Evolutionary conservation across 257 asterid species (phyloP), one percentile per base, ranked within the genome.

Genomic region (Gardenia jasminoides): DNA sequence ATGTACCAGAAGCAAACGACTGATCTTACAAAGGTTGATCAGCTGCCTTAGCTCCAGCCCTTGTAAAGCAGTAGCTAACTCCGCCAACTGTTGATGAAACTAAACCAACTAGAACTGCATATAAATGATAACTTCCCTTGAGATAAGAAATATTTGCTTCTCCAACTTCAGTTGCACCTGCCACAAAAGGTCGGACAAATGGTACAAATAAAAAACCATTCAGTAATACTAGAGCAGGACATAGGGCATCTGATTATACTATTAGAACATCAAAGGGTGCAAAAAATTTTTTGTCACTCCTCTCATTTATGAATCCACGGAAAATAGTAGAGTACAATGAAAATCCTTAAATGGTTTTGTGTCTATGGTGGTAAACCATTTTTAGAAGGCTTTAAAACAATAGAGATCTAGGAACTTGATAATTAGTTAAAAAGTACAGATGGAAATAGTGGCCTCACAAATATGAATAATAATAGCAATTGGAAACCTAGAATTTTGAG

Each of bases 11-110:
- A 69, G 68, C 39, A 70, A 76, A 46, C 36, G 19, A 74, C 70
- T 56, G 67, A 67, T 78, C 87, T 83, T 86, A 86, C 89, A 86
- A 78, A 54, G 89, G 85, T 81, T 86, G 87, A 75, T 86, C 89
- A 67, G 87, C 76, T 72, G 84, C 83, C 81, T 83, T 83, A 26
- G 89, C 89, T 78, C 85, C 89, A 75, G 89, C 87, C 84, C 78
- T 22, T 22, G 76, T 84, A 79, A 86, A 84, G 72, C 89, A 86
- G 84, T 81, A 83, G 82, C n/a, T 80, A 67, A 39, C 83, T 69
- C 89, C 89, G 67, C 82, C 84, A 31, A 82, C 33, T 44, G 80
- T 17, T 65, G 89, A 86, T 30, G 89, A 81, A 79, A 81, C 59
- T 70, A 83, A 83, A 65, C 89, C 87, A 72, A 83, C 70, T 59